phyloP scores from a whole-genome alignment of 768 basidiomycete genomes.

The Russula compacta region DNA sequence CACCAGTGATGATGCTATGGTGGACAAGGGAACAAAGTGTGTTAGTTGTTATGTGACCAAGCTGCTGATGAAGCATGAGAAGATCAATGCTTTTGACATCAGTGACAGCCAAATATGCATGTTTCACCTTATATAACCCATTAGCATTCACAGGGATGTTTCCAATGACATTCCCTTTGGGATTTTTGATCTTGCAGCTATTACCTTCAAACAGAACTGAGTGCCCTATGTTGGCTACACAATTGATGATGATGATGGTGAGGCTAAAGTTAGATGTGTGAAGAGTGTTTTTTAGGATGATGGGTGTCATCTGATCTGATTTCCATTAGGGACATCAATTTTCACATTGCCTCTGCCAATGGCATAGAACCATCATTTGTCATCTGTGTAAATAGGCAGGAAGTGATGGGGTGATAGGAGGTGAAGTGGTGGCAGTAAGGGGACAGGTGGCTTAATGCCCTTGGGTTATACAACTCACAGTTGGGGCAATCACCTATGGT shows the following conservation, averaged over 20 bases:
- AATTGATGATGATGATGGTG: conserved; percentile 12
- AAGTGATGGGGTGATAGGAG: conserved; percentile 5
- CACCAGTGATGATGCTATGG: too few species aligned
- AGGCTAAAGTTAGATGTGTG: conserved; percentile 17
- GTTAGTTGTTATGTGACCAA: conserved; percentile 28
- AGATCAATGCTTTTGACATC: not conserved
- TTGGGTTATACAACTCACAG: conserved; percentile 15
- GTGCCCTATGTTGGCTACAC: not conserved
- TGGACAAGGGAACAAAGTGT: not conserved
- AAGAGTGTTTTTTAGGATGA: conserved; percentile 7
- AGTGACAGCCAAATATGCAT: not conserved
- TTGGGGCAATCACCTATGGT: too few species aligned
- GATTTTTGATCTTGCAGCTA: not conserved
- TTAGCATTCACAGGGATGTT: not conserved
- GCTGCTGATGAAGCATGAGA: not conserved
- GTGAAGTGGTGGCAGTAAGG: conserved; percentile 11
- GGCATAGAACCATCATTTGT: conserved; percentile 19
- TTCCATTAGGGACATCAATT: conserved; percentile 3
- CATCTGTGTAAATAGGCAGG: conserved; percentile 15
- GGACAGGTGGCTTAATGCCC: conserved; percentile 18
- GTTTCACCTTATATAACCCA: not conserved
- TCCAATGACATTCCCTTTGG: not conserved
- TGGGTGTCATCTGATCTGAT: not conserved
- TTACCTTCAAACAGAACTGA: not conserved
- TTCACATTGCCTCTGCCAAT: conserved; percentile 16